Conservation (phyloP, 208 protist genomes). For the Acanthamoeba lenticulata region DNA sequence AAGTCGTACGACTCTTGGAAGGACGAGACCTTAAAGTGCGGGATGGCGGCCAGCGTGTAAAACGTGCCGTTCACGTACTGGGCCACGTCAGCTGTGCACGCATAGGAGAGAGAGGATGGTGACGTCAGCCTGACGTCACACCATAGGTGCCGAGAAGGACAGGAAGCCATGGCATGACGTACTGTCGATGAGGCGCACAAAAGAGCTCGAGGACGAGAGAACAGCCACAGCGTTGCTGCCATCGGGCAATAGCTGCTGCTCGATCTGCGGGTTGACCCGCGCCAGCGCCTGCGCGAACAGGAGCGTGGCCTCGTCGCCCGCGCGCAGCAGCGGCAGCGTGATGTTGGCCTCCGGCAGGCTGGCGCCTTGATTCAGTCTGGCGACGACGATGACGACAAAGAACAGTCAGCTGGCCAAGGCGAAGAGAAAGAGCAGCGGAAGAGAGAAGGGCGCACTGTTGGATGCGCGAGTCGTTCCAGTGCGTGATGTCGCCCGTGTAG, state of each 20-base stretch:
- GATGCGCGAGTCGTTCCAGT: background rate
- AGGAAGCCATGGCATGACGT: too few relatives aligned
- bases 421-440: background rate
- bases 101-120: too few relatives aligned
- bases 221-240: background rate
- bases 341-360: background rate
- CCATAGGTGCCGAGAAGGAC: too few relatives aligned
- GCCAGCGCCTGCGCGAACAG: background rate
- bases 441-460: background rate
- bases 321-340: background rate
- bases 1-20: too few relatives aligned
- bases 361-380: background rate
- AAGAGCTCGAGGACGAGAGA: background rate
- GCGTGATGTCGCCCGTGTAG: background rate
- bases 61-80: too few relatives aligned
- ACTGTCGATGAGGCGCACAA: background rate
- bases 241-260: background rate
- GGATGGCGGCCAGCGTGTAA: too few relatives aligned
- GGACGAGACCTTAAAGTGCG: too few relatives aligned
- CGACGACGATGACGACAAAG: background rate
- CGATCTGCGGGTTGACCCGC: background rate
- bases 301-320: background rate
- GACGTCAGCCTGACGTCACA: too few relatives aligned
- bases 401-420: too few relatives aligned
- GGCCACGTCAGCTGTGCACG: too few relatives aligned